Base-by-base conservation (phyloP, 768 basidiomycete genomes). In the Xerocomellus amylosporus region DNA sequence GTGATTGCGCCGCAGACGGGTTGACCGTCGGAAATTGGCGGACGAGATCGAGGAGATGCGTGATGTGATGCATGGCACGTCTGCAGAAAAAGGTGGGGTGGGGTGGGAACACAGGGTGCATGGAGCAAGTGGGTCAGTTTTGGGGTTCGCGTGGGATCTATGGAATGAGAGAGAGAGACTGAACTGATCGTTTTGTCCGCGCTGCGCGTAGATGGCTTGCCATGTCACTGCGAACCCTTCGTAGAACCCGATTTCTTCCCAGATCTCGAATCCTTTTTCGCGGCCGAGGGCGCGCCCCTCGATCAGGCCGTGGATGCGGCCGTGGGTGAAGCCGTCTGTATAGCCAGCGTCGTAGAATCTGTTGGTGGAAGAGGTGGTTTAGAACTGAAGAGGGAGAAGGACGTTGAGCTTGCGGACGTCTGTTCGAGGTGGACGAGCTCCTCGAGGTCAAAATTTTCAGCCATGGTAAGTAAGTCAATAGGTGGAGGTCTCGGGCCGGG, bases 231-330 rank as follows among this genome's bases (percentile, higher is more conserved):
- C 92, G 61, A 88, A 88, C 6, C 94, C 96, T 62, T 95, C 82
- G 68, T 95, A 95, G 63, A 87, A 98, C 2, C 91, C 94, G 13
- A 99, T 80, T 70, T 99, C 96, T 70, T 98, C 95, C 93, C 94
- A 98, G 72, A 97, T 85, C 71, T 96, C 94, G 69, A 86, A 98
- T 0, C 90, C 91, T 62, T 96, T 94, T 62, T 93, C 88, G 51
- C 86, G 79, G 2, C 94, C 96, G 17, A 98, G 78, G 0, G 88
- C 87, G 14, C 93, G 79, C 9, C 96, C 96, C 69, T 99, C 93
- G 56, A 93, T 92, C 24, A 90, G 71, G 2, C 96, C 94, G 62
- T 96, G 94, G 7, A 94, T 82, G 38, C 85, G 80, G 2, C 96
- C 96, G 69, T 98, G 96, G 0, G 77, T 84, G 65, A 80, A 82